Evolutionary conservation across 1,139 yeast genomes (phyloP), one percentile per base, ranked within the genome.

Genomic region (Eremothecium gossypii): DNA sequence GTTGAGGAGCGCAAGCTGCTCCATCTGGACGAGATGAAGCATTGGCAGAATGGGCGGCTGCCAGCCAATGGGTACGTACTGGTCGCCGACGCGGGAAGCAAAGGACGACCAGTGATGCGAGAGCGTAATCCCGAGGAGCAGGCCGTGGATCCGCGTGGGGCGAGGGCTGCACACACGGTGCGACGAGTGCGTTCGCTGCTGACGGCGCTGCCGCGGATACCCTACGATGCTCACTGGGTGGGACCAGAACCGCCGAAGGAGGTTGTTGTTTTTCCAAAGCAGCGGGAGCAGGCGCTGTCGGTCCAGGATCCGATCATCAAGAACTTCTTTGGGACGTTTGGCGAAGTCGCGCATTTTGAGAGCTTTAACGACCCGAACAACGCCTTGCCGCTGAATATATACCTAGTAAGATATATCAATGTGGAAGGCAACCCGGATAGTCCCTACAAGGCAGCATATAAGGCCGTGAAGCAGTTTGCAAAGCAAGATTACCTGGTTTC

Each of bases 361-460:
- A 70, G 79, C 46, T 67, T 80, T 14, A 75, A 73, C 47, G 94
- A 89, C 55, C 86, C 93, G 1, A 69, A 70, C 13, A 79, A 83
- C 41, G 95, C 89, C 2, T 83, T 82, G 17, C 91, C 95, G 0
- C 63, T 87, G 40, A 94, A 95, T 3, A 67, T 86, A 29, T 83
- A 83, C 36, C 67, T 77, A 14, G 69, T 86, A 42, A 69, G 72
- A 44, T 87, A 75, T 62, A 77, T 71, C 44, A 89, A 89, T 2
- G 66, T 68, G 14, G 73, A 61, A 27, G 57, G 55, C 3, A 58
- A 58, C 35, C 36, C 55, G 7, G 58, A 60, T 40, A 56, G 52
- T 7, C 51, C 91, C 1, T 76, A 76, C 54, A 63, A 54, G 34
- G 48, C 68, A 7, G 81, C 80, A 3, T 53, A 58, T n/a, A 58